Conservation (phyloP, 2,329 filamentous ascomycete genomes). For the Colletotrichum viniferum region DNA sequence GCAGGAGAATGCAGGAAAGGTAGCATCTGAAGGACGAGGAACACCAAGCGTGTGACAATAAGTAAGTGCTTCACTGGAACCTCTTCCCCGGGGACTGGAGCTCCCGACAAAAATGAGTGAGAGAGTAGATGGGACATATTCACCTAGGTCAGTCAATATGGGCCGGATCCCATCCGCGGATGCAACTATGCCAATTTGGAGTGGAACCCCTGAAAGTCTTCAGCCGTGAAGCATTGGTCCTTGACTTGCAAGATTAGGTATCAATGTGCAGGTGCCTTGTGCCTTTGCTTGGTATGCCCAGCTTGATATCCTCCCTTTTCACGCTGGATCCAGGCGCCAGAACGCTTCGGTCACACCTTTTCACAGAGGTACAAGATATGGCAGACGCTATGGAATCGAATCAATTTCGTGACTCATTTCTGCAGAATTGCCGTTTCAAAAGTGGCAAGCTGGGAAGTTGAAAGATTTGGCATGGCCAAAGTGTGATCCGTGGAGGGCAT, state of each 20-base stretch:
- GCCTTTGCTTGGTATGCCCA: neutral
- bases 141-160: no score
- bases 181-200: neutral
- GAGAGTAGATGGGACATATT: no score
- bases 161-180: neutral
- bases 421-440: neutral
- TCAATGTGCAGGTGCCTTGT: neutral
- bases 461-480: neutral
- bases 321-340: neutral
- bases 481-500: accelerated
- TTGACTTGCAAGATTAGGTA: neutral
- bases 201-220: accelerated
- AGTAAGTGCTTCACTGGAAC: no score
- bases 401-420: neutral
- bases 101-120: no score
- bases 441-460: neutral
- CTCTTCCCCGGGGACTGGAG: no score
- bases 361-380: neutral
- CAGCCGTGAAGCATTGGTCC: neutral
- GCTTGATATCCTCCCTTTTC: neutral
- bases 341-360: neutral
- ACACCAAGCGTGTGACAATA: no score
- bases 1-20: no score
- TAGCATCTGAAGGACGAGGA: no score
- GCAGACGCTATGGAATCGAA: accelerated